Evolutionary conservation across 306 rosid genomes (phyloP).

Genomic region (Dalbergia oliveri): DNA sequence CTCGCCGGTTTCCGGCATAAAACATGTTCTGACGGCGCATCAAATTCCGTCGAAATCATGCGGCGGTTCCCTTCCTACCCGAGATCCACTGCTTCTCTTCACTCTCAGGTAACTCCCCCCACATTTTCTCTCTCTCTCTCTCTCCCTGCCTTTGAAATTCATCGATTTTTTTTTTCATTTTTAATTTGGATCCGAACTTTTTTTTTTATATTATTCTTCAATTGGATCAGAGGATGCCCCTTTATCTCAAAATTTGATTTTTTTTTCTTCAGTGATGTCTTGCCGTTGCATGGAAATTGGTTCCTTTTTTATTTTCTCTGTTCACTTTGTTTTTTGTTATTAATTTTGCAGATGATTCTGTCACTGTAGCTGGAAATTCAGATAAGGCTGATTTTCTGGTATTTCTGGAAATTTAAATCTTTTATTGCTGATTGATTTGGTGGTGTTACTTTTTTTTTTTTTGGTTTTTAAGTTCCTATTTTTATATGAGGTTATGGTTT

Average conservation of each 20-base stretch:
- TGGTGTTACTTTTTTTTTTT: slow-evolving; percentile 1
- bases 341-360: slow-evolving; percentile 54
- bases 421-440: slow-evolving; percentile 32
- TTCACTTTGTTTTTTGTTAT: neutral
- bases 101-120: slow-evolving; percentile 47
- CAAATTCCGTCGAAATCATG: slow-evolving; percentile 35
- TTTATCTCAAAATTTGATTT: slow-evolving; percentile 11
- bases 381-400: slow-evolving; percentile 43
- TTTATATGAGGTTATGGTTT: slow-evolving; percentile 39
- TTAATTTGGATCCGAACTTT: slow-evolving; percentile 39
- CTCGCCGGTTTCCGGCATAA: slow-evolving; percentile 56
- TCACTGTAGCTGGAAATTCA: slow-evolving; percentile 51
- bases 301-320: slow-evolving; percentile 11
- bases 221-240: slow-evolving; percentile 50
- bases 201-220: neutral
- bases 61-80: slow-evolving; percentile 40
- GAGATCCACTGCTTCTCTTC: slow-evolving; percentile 49
- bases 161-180: neutral
- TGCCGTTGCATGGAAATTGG: slow-evolving; percentile 18
- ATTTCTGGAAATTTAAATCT: slow-evolving; percentile 21
- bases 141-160: slow-evolving; percentile 14
- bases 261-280: neutral
- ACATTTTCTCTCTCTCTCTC: slow-evolving; percentile 5
- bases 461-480: slow-evolving; percentile 4
- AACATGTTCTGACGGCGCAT: slow-evolving; percentile 46